Evolutionary conservation across 2,329 filamentous ascomycete species (phyloP).

Genomic region (Xylaria sp.): DNA sequence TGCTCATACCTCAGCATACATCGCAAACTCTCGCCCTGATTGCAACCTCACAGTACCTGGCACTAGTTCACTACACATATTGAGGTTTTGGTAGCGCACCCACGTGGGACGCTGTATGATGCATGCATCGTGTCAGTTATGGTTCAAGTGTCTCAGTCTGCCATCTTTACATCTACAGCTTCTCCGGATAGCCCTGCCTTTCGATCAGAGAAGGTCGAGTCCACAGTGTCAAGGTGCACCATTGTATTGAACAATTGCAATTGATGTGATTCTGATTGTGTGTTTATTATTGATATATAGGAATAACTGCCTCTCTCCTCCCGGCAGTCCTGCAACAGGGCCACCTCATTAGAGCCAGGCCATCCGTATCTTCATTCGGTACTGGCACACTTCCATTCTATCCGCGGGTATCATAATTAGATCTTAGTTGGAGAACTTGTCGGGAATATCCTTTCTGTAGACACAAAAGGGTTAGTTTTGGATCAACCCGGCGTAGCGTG

Average conservation of each 20-base stretch:
- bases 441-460: conserved; percentile 52
- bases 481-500: neutral
- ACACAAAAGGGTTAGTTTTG: neutral
- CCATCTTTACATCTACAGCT: too few species aligned
- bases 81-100: too few species aligned
- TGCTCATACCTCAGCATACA: too few species aligned
- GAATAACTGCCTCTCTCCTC: neutral
- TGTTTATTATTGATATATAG: neutral
- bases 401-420: conserved; percentile 8
- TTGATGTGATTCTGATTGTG: neutral
- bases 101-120: too few species aligned
- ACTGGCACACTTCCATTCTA: neutral
- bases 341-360: neutral
- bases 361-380: neutral
- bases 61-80: too few species aligned
- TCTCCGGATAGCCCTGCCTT: too few species aligned
- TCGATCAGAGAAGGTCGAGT: too few species aligned
- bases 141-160: too few species aligned
- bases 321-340: neutral
- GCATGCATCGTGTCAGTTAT: too few species aligned
- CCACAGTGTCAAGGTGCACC: too few species aligned
- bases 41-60: too few species aligned
- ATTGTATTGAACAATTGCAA: neutral
- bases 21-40: too few species aligned
- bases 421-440: conserved; percentile 51